phyloP scores from a whole-genome alignment of 805 yeast species.

The Wickerhamomyces bovis region DNA sequence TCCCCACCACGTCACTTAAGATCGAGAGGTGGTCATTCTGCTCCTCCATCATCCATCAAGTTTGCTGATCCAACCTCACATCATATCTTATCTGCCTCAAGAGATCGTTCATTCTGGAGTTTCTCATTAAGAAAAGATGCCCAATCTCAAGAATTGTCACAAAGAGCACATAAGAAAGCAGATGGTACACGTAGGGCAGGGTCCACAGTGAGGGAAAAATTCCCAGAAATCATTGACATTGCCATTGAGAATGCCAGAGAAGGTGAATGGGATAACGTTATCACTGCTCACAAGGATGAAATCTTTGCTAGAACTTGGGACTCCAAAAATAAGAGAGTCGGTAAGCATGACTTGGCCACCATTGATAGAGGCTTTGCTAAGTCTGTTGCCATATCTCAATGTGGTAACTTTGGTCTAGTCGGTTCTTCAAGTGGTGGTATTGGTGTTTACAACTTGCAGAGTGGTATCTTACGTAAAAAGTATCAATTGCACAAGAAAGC shows the following conservation, averaged over 20 bases:
- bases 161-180: slow-evolving; percentile 45
- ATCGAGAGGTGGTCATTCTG: slow-evolving; percentile 96
- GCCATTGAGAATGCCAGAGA: slow-evolving; percentile 70
- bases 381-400: slow-evolving; percentile 73
- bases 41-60: slow-evolving; percentile 70
- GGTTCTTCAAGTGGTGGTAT: slow-evolving; percentile 87
- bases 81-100: slow-evolving; percentile 77
- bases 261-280: slow-evolving; percentile 89
- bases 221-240: slow-evolving; percentile 68
- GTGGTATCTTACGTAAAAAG: slow-evolving; percentile 74
- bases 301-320: slow-evolving; percentile 89
- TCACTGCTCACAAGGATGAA: slow-evolving; percentile 85
- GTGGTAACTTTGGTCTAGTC: slow-evolving; percentile 92
- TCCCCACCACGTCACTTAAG: slow-evolving; percentile 89
- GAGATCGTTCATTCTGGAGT: slow-evolving; percentile 83
- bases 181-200: slow-evolving; percentile 53
- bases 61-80: slow-evolving; percentile 83
- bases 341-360: slow-evolving; percentile 63
- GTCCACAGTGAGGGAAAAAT: slow-evolving; percentile 54
- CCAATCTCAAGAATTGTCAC: slow-evolving; percentile 91
- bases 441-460: slow-evolving; percentile 83
- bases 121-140: slow-evolving; percentile 94
- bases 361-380: slow-evolving; percentile 75
- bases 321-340: slow-evolving; percentile 70
- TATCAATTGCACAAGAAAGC: slow-evolving; percentile 68